Percentiles rank a stretch among this genome's conserved stretches.
Conservation (phyloP, 768 basidiomycete species). For the Panaeolus papilionaceus region DNA sequence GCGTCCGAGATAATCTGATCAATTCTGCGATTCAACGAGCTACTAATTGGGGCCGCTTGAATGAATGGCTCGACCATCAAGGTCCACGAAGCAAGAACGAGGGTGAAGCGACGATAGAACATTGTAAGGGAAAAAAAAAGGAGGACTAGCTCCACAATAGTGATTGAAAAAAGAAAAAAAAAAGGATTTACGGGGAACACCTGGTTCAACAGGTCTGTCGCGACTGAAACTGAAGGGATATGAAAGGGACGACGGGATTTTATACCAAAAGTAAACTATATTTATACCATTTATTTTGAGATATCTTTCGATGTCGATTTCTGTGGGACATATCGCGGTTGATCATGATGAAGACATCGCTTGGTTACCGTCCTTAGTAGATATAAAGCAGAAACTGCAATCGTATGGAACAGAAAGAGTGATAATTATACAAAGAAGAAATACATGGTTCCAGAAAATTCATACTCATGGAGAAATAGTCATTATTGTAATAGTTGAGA, state of each 20-base stretch:
- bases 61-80: conserved; percentile 34
- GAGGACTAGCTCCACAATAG: neutral
- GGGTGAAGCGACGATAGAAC: conserved; percentile 17
- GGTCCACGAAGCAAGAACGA: conserved; percentile 28
- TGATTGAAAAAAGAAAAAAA: neutral
- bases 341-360: neutral
- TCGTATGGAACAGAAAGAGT: neutral
- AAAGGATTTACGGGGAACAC: conserved; percentile 21
- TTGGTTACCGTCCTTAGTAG: neutral
- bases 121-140: conserved; percentile 13
- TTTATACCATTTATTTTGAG: neutral
- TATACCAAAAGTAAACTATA: neutral
- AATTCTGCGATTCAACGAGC: conserved; percentile 44
- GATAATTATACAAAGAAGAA: neutral
- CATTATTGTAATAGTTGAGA: neutral
- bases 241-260: neutral
- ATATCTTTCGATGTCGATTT: neutral
- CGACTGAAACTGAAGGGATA: neutral
- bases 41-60: conserved; percentile 34
- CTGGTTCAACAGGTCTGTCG: conserved; percentile 16
- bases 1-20: conserved; percentile 51
- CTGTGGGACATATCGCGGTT: neutral
- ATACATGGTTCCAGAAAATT: neutral
- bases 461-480: neutral
- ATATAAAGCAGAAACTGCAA: neutral